phyloP scores from a whole-genome alignment of 2,329 filamentous ascomycete genomes.

The Venturia pyrina region DNA sequence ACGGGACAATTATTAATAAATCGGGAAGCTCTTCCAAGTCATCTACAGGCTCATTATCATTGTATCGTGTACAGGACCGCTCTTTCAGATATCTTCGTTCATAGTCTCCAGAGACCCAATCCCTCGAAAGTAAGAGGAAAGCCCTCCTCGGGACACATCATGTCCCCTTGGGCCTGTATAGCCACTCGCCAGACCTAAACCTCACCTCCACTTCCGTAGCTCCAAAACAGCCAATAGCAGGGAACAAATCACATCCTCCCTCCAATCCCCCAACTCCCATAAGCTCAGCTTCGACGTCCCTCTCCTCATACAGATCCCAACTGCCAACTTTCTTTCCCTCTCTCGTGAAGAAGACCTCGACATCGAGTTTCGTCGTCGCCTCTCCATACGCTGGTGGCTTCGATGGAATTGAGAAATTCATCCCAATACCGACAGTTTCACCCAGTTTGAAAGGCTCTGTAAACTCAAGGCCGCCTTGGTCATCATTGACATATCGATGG shows the following conservation, averaged over 20 bases:
- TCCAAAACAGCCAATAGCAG: constrained; percentile 61
- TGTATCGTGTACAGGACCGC: not conserved
- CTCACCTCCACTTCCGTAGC: constrained; percentile 58
- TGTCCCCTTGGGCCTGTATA: constrained; percentile 26
- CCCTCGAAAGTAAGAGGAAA: not conserved
- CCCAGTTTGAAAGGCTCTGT: constrained; percentile 52
- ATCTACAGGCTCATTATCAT: not conserved
- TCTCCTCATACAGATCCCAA: constrained; percentile 69
- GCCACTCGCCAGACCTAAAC: constrained; percentile 50
- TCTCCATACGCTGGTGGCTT: constrained; percentile 24
- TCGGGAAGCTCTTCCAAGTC: not conserved
- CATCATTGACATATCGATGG: constrained; percentile 64
- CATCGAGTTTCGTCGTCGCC: constrained; percentile 27
- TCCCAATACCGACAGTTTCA: constrained; percentile 62
- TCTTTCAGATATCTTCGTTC: not conserved
- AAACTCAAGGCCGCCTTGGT: constrained; percentile 62
- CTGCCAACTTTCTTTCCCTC: constrained; percentile 49
- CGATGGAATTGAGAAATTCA: constrained; percentile 44
- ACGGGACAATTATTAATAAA: not conserved
- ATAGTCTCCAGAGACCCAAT: not conserved
- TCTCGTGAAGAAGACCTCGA: constrained; percentile 60
- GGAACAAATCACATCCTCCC: constrained; percentile 60
- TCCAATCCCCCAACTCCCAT: constrained; percentile 56
- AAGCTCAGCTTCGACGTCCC: constrained; percentile 51
- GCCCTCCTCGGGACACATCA: not conserved